Evolutionary conservation across 2,329 filamentous ascomycete species (phyloP), one percentile per base, ranked within the genome.

Genomic region (Ophiosphaerella herpotricha): DNA sequence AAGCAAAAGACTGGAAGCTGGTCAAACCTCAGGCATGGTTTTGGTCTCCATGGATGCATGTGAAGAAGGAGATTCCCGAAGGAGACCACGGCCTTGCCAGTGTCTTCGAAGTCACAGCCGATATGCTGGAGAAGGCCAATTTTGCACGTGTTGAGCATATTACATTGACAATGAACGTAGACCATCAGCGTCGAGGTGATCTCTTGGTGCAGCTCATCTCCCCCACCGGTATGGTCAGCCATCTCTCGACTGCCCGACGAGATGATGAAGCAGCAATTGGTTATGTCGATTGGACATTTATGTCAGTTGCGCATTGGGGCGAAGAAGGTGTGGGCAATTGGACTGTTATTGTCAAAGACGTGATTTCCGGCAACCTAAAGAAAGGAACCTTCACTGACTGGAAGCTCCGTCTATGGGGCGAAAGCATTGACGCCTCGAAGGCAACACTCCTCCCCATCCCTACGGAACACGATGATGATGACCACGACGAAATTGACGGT

Each of bases 231-330:
- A 77, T 97, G 50, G 79, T 91, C 56, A 96, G 91, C 68, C 87
- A 96, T 67, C 84, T 99, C 45, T 88, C 92, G 4, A 89, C 86
- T 11, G 79, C 87, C 1, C 88, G 94, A 57, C 81, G 81, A 52
- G 74, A 84, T 18, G 94, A 99, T 71, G 78, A 81, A 1, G 82
- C 81, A 32, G 70, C 76, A 0, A 74, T 76, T 18, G 94, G 94
- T 7, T 99, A 97, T 71, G 78, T 86, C 33, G 91, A 97, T 75
- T 99, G 94, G 94, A 97, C 93, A 0, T 99, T 99, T 66, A 99
- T 99, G 94, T 95, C 88, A 54, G 94, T 99, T 33, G 92, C 87
- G 57, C 94, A 99, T 72, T 99, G 92, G 91, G 94, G 94, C 41
- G 94, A 99, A 74, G 82, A 82, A 37, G 92, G 91, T 51, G 74